Conservation (phyloP, 768 basidiomycete genomes). For the Cyclocybe aegerita region DNA sequence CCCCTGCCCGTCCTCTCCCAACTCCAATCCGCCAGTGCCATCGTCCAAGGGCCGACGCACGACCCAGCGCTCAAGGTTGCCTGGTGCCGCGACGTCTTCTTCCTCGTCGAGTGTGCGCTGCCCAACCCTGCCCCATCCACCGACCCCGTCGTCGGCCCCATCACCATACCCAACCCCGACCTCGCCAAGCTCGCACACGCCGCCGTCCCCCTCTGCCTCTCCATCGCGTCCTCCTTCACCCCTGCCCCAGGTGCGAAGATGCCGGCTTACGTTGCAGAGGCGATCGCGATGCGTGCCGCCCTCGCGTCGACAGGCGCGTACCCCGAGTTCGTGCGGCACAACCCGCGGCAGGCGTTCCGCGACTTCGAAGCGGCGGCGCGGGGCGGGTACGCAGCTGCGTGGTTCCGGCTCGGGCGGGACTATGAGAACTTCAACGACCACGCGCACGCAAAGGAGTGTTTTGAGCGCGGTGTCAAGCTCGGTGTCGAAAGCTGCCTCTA, state of each 20-base stretch:
- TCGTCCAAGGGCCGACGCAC: constrained; percentile 53
- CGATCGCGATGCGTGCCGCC: constrained; percentile 72
- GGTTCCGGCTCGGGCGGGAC: constrained; percentile 90
- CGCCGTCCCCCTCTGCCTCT: constrained; percentile 66
- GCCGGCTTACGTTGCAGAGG: constrained; percentile 59
- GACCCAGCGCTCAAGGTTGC: constrained; percentile 63
- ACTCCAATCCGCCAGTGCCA: constrained; percentile 49
- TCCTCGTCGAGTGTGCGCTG: constrained; percentile 59
- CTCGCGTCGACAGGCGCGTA: constrained; percentile 73
- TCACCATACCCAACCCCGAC: constrained; percentile 55
- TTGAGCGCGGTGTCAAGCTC: constrained; percentile 75
- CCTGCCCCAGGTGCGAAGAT: constrained; percentile 13
- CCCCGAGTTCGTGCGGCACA: constrained; percentile 61
- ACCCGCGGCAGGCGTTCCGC: constrained; percentile 80
- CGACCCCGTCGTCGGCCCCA: constrained; percentile 51
- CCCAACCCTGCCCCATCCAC: constrained; percentile 29
- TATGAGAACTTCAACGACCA: constrained; percentile 87
- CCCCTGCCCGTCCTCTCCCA: constrained; percentile 66
- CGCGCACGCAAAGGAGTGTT: constrained; percentile 77
- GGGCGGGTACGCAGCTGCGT: constrained; percentile 74
- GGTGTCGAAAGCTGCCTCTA: constrained; percentile 82
- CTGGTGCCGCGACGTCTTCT: constrained; percentile 84
- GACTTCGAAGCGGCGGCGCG: constrained; percentile 87
- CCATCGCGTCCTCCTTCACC: constrained; percentile 38
- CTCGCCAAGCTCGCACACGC: constrained; percentile 59